Conservation (phyloP, 495 filamentous ascomycete genomes). For the Ramalina intermedia region DNA sequence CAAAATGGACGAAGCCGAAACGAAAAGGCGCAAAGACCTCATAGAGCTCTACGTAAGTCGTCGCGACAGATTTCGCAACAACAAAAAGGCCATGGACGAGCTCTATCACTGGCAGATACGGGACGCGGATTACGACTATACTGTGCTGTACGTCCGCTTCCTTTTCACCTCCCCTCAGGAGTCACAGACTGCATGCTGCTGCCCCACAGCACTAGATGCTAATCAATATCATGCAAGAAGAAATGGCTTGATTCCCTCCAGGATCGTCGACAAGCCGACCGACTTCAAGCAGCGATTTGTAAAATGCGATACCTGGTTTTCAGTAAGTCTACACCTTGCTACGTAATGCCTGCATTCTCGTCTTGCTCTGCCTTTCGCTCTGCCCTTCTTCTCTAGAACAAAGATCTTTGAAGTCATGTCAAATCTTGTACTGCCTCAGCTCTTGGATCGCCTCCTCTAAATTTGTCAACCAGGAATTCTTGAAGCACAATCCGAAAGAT, state of each 20-base stretch:
- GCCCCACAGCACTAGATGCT: background rate
- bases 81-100: slow-evolving; percentile 5
- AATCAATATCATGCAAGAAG: background rate
- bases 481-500: slow-evolving; percentile 3
- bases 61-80: slow-evolving; percentile 9
- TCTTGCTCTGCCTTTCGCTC: too few relatives aligned
- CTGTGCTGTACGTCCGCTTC: slow-evolving; percentile 8
- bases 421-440: too few relatives aligned
- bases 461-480: slow-evolving; percentile 9
- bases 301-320: slow-evolving; percentile 14
- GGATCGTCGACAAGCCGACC: slow-evolving; percentile 1
- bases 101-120: slow-evolving; percentile 8
- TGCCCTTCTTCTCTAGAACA: too few relatives aligned
- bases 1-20: too few relatives aligned
- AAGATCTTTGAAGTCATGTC: too few relatives aligned
- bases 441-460: background rate
- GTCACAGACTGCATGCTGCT: background rate
- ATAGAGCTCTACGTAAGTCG: background rate
- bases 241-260: slow-evolving; percentile 9
- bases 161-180: too few relatives aligned
- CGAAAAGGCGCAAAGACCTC: too few relatives aligned
- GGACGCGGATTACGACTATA: slow-evolving; percentile 6
- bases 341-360: background rate
- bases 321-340: slow-evolving; percentile 5
- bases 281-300: background rate